Base-by-base conservation (phyloP, 148 eudicot species). In the Chenopodium berlandieri region DNA sequence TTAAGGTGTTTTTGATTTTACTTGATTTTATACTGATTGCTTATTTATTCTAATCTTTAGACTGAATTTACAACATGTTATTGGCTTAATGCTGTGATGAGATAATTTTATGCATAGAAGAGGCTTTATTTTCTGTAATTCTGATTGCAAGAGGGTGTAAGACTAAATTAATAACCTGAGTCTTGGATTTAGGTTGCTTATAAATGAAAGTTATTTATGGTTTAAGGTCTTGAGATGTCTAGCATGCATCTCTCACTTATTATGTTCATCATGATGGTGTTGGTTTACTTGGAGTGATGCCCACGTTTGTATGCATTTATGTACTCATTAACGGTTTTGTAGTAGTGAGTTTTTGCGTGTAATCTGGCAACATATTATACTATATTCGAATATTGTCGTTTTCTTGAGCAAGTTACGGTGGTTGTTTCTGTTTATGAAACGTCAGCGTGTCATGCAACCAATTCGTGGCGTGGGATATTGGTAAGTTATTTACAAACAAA, bases 1-100 rank as follows among this genome's bases (percentile, higher is more conserved):
- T 83, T 20, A 46, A 11, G 46, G 47, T 82, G 72, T 32, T 2
- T 11, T 74, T 46, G 48, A 19, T 22, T 23, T 7, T 20, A 62
- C 44, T 52, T 31, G 47, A 14, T 34, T 48, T 37, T 71, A 20
- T 63, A 11, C 32, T 48, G 77, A 60, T 84, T 80, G 40, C 16
- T 60, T 66, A 62, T 74, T 65, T 65, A 50, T 71, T 80, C 34
- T 48, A 62, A 7, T 71, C 6, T 64, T 80, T 31, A 25, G 2
- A 54, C 32, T 25, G 31, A 63, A 23, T 77, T 60, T 19, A 54
- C 63, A 27, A 20, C 31, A 25, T 40, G 44, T 27, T 20, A 17
- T 52, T 22, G 9, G 64, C 62, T 19, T 56, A 56, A 56, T 56
- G 62, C 17, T 56, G 17, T 14, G 27, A 63, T 54, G 37, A 19